Evolutionary conservation across 2,329 filamentous ascomycete species (phyloP), one percentile per base, ranked within the genome.

Genomic region (Torrubiella hemipterigena): DNA sequence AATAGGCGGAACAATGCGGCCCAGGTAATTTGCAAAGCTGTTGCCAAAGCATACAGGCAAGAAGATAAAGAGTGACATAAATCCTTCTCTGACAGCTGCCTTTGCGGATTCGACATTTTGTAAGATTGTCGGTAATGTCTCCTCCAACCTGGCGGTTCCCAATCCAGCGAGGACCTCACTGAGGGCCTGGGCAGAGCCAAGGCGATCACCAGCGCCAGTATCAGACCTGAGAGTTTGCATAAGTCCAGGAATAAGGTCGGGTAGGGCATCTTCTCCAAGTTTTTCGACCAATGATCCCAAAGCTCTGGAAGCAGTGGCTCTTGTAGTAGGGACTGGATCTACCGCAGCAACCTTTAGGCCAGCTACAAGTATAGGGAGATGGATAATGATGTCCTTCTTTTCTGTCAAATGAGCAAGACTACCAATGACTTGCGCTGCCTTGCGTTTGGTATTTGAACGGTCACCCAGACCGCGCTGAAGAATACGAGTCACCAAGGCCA

Each of bases 11-110:
- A 98, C 94, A 47, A 98, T 94, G 51, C 79, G 86, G 58, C 79
- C 84, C 38, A 98, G 78, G 50, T 98, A 98, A 51, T 85, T 86
- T 44, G 91, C 81, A 50, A 98, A 98, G 55, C 87, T 93, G 68
- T 98, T 98, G 48, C 91, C 91, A 48, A 98, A 98, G 61, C 91
- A 98, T 32, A 94, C 91, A 10, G 91, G 91, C 61, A 98, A 75
- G 71, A 95, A 98, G 43, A 98, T 96, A 60, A 98, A 98, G 24
- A 98, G 71, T 7, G 91, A 95, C 91, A 98, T 98, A 64, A 98
- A 98, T 27, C 91, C 91, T 65, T 98, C 91, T 46, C 91, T 78
- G 41, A 98, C 85, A 33, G 86, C 77, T 13, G 91, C 55, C 58
- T 94, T 95, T 43, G 80, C 75, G 47, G 89, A 96, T 44, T 85